Evolutionary conservation across 345 rosid genomes (phyloP).

Genomic region (Euclidium syriacum): DNA sequence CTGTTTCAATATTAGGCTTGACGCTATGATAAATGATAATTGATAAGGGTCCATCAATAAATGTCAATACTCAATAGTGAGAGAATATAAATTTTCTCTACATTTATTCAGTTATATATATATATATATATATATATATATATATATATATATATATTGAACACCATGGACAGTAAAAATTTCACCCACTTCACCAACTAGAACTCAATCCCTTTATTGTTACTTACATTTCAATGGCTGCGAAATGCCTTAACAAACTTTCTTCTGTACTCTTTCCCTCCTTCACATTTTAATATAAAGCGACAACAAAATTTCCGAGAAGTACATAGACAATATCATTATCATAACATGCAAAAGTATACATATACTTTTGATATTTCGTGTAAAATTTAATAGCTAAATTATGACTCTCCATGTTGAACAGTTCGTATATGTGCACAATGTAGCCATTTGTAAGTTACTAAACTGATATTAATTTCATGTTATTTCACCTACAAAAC

Average conservation of each 20-base stretch:
- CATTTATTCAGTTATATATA: not conserved
- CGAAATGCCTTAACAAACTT: conserved; percentile 4
- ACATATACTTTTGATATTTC: not conserved
- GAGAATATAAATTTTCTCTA: not conserved
- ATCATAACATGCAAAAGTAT: not conserved
- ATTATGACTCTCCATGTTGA: not conserved
- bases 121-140: too few relatives aligned
- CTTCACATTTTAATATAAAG: not conserved
- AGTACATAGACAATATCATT: conserved; percentile 3
- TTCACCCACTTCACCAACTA: conserved; percentile 31
- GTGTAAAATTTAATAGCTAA: not conserved
- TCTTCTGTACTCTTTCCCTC: not conserved
- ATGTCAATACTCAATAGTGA: not conserved
- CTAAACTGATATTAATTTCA: too few relatives aligned
- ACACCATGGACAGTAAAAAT: not conserved
- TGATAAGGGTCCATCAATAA: conserved; percentile 19
- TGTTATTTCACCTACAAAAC: too few relatives aligned
- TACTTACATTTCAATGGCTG: conserved; percentile 5
- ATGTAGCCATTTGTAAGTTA: not conserved
- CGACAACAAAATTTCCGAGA: not conserved
- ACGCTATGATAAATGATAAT: not conserved
- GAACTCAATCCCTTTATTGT: conserved; percentile 8
- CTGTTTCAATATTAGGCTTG: too few relatives aligned
- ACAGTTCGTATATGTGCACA: not conserved
- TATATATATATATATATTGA: not conserved